Base-by-base conservation (phyloP, 208 protist species). In the Trypanosoma caninum region DNA sequence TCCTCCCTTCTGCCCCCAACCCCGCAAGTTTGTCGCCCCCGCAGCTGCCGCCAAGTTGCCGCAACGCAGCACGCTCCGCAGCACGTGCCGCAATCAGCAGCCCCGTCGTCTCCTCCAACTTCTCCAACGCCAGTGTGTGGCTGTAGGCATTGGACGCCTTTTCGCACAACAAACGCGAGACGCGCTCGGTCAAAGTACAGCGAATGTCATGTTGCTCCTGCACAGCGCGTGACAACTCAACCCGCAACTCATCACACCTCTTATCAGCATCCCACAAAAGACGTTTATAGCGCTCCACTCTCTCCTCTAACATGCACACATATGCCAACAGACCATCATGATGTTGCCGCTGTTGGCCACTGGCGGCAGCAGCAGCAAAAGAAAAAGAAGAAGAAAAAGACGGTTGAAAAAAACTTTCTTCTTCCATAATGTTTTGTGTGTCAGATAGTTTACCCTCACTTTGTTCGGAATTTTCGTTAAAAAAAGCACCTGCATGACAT, bases 51-150 rank as follows among this genome's bases (percentile, higher is more conserved):
- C 13, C 40, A 40, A 65, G 47, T 9, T 28, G 48, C 8, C 31
- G 45, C 37, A 56, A 2, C n/a, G 48, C 48, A 16, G 60, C 60
- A 23, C 42, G 35, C 47, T 56, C 60, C 18, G 60, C 42, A 13
- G 35, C 60, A 16, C 60, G 34, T 34, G 60, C 60, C 3, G 48
- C 60, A 20, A 40, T 31, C 13, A 56, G 31, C 11, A 56, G 31
- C 9, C 23, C 13, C 4, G 0, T 20, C 14, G 44, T 30, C 31
- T 66, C 47, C 25, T 53, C 60, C 25, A 56, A 27, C 5, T 44
- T 31, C n/a, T 9, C 20, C 2, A 66, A 16, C 27, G 35, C 22
- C 25, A 5, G 40, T 30, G 40, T 16, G 41, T 59, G 54, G 4
- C 48, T 16, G 7, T 18, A 23, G 2, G 16, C 1, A 1, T 37